phyloP scores from a whole-genome alignment of 1,139 yeast species.

The Saccharomyces hybrid region DNA sequence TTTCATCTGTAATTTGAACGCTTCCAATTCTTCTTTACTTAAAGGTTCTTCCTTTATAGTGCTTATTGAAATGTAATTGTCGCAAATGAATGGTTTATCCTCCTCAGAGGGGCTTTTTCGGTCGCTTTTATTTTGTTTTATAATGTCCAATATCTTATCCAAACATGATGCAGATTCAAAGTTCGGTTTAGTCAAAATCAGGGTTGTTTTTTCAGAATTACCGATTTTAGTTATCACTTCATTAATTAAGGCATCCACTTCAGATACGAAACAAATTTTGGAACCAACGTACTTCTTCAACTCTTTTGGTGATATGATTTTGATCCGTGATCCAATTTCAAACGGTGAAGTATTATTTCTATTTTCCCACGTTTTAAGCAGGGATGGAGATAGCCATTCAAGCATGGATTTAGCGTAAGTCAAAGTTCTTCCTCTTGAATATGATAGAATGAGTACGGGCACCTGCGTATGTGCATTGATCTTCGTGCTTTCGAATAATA shows the following conservation, averaged over 20 bases:
- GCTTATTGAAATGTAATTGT: constrained; percentile 15
- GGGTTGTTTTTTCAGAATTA: constrained; percentile 55
- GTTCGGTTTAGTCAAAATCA: constrained; percentile 47
- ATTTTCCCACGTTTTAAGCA: constrained; percentile 75
- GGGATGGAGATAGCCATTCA: constrained; percentile 88
- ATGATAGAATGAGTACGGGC: constrained; percentile 69
- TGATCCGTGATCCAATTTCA: constrained; percentile 51
- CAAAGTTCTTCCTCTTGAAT: constrained; percentile 70
- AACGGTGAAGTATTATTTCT: constrained; percentile 56
- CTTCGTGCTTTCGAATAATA: constrained; percentile 28
- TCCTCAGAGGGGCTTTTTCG: constrained; percentile 32
- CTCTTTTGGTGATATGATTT: constrained; percentile 53
- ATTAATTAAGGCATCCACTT: constrained; percentile 40
- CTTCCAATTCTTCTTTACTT: constrained; percentile 42
- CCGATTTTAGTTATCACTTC: constrained; percentile 46
- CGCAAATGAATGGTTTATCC: constrained; percentile 15
- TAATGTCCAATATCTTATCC: constrained; percentile 38
- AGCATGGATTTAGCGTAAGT: constrained; percentile 81
- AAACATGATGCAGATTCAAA: constrained; percentile 9
- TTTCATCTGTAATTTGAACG: constrained; percentile 41
- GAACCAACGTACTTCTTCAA: constrained; percentile 55
- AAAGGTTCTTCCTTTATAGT: constrained; percentile 34
- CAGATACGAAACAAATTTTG: constrained; percentile 75
- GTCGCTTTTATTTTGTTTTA: constrained; percentile 47
- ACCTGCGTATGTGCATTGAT: constrained; percentile 29